Conservation (phyloP, 2,329 filamentous ascomycete genomes). For the Monilinia laxa region DNA sequence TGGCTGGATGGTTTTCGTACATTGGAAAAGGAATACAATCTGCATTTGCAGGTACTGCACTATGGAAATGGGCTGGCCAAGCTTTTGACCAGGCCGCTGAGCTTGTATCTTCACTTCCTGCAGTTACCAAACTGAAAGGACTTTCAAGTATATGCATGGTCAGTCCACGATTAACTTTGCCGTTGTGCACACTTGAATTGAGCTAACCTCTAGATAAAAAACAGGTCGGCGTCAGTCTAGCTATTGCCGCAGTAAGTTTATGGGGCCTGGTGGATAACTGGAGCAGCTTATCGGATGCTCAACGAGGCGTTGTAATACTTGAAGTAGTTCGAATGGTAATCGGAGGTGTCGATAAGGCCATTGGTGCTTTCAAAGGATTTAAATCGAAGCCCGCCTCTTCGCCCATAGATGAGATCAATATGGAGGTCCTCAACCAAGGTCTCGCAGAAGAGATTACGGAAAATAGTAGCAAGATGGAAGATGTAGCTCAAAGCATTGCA, state of each 20-base stretch:
- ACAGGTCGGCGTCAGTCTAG: neutral
- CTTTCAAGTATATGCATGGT: conserved; percentile 10
- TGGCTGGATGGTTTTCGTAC: neutral
- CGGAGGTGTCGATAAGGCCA: conserved; percentile 3
- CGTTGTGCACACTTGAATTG: neutral
- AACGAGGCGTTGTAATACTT: neutral
- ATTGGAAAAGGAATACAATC: conserved; percentile 3
- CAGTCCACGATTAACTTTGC: neutral
- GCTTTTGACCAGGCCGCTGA: neutral
- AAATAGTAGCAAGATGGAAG: neutral
- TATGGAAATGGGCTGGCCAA: conserved; percentile 1
- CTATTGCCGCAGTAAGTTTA: neutral
- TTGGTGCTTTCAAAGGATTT: neutral
- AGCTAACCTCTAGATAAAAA: neutral
- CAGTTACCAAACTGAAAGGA: neutral
- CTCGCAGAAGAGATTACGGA: neutral
- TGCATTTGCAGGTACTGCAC: conserved; percentile 8
- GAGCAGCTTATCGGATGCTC: neutral
- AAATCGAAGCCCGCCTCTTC: neutral
- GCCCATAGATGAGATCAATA: neutral
- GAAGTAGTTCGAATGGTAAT: conserved; percentile 4
- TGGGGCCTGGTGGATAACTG: neutral
- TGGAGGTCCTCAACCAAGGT: neutral
- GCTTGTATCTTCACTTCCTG: neutral
- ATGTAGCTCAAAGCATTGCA: neutral